Percentiles rank a stretch among this genome's conserved stretches.
Evolutionary conservation across 495 filamentous ascomycete species (phyloP).

Genomic region (Tetracladium setigerum): DNA sequence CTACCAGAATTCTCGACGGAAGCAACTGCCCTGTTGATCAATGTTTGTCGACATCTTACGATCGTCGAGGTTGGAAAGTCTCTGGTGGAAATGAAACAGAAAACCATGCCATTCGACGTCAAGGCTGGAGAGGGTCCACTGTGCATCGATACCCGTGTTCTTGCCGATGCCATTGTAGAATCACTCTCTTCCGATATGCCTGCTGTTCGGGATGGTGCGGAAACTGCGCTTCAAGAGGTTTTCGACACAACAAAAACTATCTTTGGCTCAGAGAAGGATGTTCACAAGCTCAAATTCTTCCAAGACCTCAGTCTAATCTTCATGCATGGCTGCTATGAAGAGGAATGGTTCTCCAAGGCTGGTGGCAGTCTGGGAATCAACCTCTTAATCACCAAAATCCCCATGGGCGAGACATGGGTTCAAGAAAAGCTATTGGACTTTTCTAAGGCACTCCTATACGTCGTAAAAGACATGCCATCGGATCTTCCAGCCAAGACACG

Average conservation of each 20-base stretch:
- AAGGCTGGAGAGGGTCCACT: slow-evolving; percentile 79
- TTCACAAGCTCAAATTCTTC: slow-evolving; percentile 74
- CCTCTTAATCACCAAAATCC: slow-evolving; percentile 67
- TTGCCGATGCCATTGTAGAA: slow-evolving; percentile 84
- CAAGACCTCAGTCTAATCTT: slow-evolving; percentile 69
- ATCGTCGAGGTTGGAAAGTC: slow-evolving; percentile 83
- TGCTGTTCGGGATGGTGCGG: slow-evolving; percentile 75
- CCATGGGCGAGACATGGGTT: slow-evolving; percentile 79
- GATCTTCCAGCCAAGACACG: slow-evolving; percentile 87
- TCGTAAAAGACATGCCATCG: slow-evolving; percentile 92
- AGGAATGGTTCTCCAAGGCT: slow-evolving; percentile 96
- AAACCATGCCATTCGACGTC: slow-evolving; percentile 69
- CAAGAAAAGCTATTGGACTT: slow-evolving; percentile 74
- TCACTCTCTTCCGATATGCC: slow-evolving; percentile 74
- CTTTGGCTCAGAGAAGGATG: slow-evolving; percentile 64
- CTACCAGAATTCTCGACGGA: slow-evolving; percentile 69
- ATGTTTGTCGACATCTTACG: slow-evolving; percentile 82
- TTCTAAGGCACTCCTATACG: slow-evolving; percentile 79
- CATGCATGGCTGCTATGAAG: slow-evolving; percentile 89
- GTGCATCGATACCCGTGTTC: slow-evolving; percentile 71
- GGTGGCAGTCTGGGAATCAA: slow-evolving; percentile 87
- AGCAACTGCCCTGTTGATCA: slow-evolving; percentile 63
- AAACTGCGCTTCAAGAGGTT: slow-evolving; percentile 65
- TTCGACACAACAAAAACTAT: slow-evolving; percentile 72
- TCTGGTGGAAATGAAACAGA: slow-evolving; percentile 66